Conservation (phyloP, 768 basidiomycete genomes). For the Boletus sp. region DNA sequence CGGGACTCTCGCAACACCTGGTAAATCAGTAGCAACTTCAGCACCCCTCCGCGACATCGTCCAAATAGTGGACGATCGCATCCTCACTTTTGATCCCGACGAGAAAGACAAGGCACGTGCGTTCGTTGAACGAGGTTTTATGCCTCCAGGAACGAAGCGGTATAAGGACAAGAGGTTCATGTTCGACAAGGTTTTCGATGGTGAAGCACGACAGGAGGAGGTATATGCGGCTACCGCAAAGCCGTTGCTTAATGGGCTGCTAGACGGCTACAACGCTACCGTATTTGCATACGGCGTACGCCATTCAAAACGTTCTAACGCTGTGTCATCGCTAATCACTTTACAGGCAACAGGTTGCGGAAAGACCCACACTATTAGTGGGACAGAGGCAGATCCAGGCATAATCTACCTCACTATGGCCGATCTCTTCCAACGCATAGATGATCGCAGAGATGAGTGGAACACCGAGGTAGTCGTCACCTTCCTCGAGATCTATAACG, state of each 20-base stretch:
- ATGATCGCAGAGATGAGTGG: slow-evolving; percentile 82
- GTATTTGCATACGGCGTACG: slow-evolving; percentile 98
- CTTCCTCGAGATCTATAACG: slow-evolving; percentile 99
- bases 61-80: slow-evolving; percentile 91
- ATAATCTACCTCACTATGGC: slow-evolving; percentile 97
- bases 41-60: slow-evolving; percentile 73
- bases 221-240: slow-evolving; percentile 86
- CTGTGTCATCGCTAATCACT: slow-evolving; percentile 12
- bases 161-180: slow-evolving; percentile 98
- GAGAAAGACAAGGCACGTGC: slow-evolving; percentile 80
- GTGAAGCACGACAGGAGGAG: slow-evolving; percentile 77
- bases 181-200: slow-evolving; percentile 91
- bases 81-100: slow-evolving; percentile 94
- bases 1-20: slow-evolving; percentile 75
- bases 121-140: slow-evolving; percentile 81
- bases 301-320: slow-evolving; percentile 14
- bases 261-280: slow-evolving; percentile 96
- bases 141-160: slow-evolving; percentile 85
- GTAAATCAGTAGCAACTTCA: slow-evolving; percentile 47
- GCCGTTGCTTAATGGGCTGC: slow-evolving; percentile 77
- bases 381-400: slow-evolving; percentile 82
- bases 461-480: slow-evolving; percentile 88
- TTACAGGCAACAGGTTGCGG: slow-evolving; percentile 98
- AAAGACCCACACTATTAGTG: slow-evolving; percentile 98
- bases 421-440: slow-evolving; percentile 91